phyloP scores from a whole-genome alignment of 75 land plant species.

The Gnetum montanum region DNA sequence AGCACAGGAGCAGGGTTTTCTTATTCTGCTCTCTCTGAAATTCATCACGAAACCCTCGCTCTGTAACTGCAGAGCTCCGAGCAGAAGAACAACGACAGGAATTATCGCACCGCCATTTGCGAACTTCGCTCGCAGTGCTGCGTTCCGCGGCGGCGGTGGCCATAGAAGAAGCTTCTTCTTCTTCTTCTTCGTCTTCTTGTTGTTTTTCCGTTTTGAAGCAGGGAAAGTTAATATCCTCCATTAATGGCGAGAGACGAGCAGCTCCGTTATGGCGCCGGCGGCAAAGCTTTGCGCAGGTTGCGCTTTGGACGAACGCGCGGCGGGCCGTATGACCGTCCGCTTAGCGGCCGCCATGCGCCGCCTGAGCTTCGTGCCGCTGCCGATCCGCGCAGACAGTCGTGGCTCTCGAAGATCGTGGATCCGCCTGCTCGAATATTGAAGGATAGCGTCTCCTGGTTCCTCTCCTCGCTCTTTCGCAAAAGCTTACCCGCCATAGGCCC shows the following conservation, averaged over 20 bases:
- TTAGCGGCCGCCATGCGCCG: constrained; percentile 7
- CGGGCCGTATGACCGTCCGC: constrained; percentile 26
- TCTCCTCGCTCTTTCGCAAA: constrained; percentile 18
- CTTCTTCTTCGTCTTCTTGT: too few relatives aligned
- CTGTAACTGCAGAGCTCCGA: background rate
- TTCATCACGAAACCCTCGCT: background rate
- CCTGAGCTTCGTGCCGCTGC: background rate
- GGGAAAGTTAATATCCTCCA: too few relatives aligned
- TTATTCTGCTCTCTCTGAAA: too few relatives aligned
- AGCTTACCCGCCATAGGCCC: constrained; percentile 1
- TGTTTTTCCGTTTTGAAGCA: too few relatives aligned
- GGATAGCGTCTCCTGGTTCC: constrained; percentile 7
- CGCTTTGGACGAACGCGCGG: constrained; percentile 7
- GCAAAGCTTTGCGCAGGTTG: constrained; percentile 20
- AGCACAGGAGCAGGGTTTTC: too few relatives aligned
- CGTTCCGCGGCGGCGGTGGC: background rate
- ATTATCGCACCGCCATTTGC: too few relatives aligned
- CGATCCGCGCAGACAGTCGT: background rate
- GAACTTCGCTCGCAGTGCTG: too few relatives aligned
- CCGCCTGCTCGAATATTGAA: constrained; percentile 19
- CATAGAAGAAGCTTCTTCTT: too few relatives aligned
- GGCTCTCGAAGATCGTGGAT: constrained; percentile 27
- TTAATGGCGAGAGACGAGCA: constrained; percentile 6
- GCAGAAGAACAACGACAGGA: too few relatives aligned
- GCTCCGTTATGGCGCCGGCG: constrained; percentile 8